Percentiles rank a stretch among this genome's conserved stretches.
Evolutionary conservation across 345 rosid genomes (phyloP).

Genomic region (Viola odorata): DNA sequence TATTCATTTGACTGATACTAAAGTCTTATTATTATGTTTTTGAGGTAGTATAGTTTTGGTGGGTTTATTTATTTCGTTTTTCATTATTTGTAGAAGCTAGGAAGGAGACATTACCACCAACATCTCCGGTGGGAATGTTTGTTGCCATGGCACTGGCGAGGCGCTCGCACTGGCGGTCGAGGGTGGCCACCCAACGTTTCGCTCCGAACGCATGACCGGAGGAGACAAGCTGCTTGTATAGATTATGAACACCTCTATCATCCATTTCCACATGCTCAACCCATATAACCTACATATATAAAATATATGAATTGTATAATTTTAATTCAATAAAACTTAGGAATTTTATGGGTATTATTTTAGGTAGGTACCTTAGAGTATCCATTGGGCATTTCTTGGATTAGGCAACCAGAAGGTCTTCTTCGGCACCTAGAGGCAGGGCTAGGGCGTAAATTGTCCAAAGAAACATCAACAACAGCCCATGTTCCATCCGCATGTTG

Average conservation of each 20-base stretch:
- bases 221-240: conserved; percentile 54
- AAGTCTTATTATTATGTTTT: neutral
- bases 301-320: neutral
- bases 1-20: too few relatives aligned
- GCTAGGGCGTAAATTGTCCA: conserved; percentile 61
- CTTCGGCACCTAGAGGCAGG: conserved; percentile 46
- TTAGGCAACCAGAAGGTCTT: conserved; percentile 86
- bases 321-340: neutral
- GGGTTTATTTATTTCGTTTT: too few relatives aligned
- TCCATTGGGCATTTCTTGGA: conserved; percentile 76
- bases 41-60: too few relatives aligned
- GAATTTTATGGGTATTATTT: neutral
- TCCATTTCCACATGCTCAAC: conserved; percentile 89
- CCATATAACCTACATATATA: conserved; percentile 65
- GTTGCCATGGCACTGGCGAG: conserved; percentile 64
- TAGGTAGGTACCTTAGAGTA: conserved; percentile 52
- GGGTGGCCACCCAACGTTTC: conserved; percentile 75
- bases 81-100: neutral
- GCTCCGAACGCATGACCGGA: conserved; percentile 84
- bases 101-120: conserved; percentile 33
- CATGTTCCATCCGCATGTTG: conserved; percentile 69
- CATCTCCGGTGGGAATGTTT: conserved; percentile 45
- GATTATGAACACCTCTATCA: conserved; percentile 53
- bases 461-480: conserved; percentile 93
- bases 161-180: conserved; percentile 79